Evolutionary conservation across 805 yeast genomes (phyloP), one percentile per base, ranked within the genome.

Genomic region (Candida peoriensis): DNA sequence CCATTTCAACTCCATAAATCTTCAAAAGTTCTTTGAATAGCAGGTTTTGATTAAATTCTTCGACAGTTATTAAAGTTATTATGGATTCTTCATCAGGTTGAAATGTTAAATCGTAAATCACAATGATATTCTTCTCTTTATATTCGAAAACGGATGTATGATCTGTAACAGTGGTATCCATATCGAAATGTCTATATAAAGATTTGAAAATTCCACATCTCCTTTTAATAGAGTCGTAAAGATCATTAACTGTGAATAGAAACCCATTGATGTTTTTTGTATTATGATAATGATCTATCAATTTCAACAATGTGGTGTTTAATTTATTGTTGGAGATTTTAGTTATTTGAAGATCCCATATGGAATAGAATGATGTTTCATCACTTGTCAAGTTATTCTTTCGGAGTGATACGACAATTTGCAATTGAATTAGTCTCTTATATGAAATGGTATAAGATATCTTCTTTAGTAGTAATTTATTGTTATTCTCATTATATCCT

Each of bases 261-360:
- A 53, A 46, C 23, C 26, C 41, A 33, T 51, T 51, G 34, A 51
- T 34, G 33, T 53, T 48, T 19, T 41, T 46, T 2, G 42, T 31
- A n/a, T 25, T 8, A 1, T 27, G 22, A 20, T 20, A 46, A 16
- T 41, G 32, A 1, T 30, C 22, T 2, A 29, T 16, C 6, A 53
- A 32, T 19, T 36, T 33, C 3, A 29, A 9, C 4, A 50, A 22
- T 2, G 47, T 8, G 1, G 51, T 29, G 22, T 53, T 53, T 21
- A 49, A 42, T 29, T 28, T 45, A 30, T 53, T 53, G 17, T 45
- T 47, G 9, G 56, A 51, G 6, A 8, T 13, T 19, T 39, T 53
- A 2, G 7, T 20, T 7, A 45, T 30, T 0, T 37, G 21, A 4
- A 53, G 30, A 3, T 37, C 25, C 33, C 37, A 33, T 2, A 46